These are phyloP conservation scores for Furcasterigmium sp. DNA, from an alignment of 2,329 filamentous ascomycete genomes.

Conservation along the genomic window DNA sequence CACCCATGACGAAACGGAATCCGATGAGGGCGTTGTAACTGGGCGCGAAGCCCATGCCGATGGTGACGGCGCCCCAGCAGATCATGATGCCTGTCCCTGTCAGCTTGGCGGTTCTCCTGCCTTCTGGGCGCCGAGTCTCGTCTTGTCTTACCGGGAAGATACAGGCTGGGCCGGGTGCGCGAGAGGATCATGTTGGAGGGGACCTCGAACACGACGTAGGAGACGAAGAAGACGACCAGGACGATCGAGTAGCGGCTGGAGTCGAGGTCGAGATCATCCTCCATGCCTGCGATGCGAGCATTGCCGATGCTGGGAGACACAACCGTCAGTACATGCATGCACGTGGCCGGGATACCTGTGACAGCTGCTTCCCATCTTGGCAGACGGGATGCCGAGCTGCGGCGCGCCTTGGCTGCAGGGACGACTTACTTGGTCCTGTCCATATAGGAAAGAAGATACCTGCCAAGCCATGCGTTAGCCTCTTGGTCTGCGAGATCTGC, in stretches of 20 bases:
- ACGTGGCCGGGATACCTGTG: no score
- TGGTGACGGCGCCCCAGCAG: slow-evolving; percentile 26
- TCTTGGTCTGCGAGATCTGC: slow-evolving; percentile 24
- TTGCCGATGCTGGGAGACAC: slow-evolving; percentile 35
- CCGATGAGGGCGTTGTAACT: slow-evolving; percentile 20
- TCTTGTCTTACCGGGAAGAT: slow-evolving; percentile 44
- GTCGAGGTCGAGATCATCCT: slow-evolving; percentile 45
- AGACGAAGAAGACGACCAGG: slow-evolving; percentile 61
- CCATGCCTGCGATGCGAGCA: slow-evolving; percentile 47
- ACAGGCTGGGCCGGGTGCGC: slow-evolving; percentile 36
- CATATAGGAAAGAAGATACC: slow-evolving; percentile 55
- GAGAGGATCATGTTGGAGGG: slow-evolving; percentile 54
- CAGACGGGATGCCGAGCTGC: slow-evolving; percentile 11
- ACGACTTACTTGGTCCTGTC: slow-evolving; percentile 43
- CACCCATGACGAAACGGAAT: slow-evolving; percentile 43
- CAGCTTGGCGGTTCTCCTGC: no score
- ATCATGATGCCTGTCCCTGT: slow-evolving; percentile 63
- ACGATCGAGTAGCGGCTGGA: slow-evolving; percentile 55
- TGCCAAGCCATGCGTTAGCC: neutral
- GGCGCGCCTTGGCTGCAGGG: neutral
- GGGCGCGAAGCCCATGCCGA: slow-evolving; percentile 21
- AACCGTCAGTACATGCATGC: neutral
- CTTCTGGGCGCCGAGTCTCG: slow-evolving; percentile 52
- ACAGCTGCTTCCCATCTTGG: no score
- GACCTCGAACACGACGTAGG: slow-evolving; percentile 61